A percentile compares a stretch with the other conserved stretches of the same genome.
Evolutionary conservation across 1,284 basidiomycete species (phyloP).

Genomic region (Sporisorium iseilematis-ciliati): DNA sequence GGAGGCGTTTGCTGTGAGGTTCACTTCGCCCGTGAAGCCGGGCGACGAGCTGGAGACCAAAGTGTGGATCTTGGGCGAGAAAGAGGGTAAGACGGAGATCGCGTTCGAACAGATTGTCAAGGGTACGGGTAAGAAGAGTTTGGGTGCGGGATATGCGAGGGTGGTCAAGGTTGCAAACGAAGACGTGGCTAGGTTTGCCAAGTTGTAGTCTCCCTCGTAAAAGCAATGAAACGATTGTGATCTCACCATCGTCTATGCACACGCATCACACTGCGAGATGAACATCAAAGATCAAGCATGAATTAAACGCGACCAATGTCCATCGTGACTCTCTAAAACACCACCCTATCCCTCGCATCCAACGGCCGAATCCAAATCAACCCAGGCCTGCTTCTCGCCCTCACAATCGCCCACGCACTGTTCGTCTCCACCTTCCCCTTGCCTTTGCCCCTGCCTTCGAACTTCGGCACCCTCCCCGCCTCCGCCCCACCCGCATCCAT

Average conservation of each 20-base stretch:
- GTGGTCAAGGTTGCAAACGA: conserved; percentile 41
- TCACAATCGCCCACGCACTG: conserved; percentile 55
- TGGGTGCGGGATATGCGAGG: conserved; percentile 56
- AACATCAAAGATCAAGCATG: neutral
- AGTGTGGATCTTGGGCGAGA: conserved; percentile 58
- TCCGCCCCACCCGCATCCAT: conserved; percentile 43
- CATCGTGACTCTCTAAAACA: conserved; percentile 16
- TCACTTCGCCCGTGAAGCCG: conserved; percentile 61
- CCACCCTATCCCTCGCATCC: conserved; percentile 49
- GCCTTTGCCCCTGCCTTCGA: conserved; percentile 27
- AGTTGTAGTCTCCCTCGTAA: conserved; percentile 14
- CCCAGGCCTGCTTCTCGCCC: conserved; percentile 60
- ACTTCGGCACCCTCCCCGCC: conserved; percentile 17
- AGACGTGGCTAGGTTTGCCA: conserved; percentile 29
- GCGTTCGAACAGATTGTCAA: conserved; percentile 61
- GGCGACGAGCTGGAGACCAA: conserved; percentile 60
- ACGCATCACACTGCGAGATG: neutral
- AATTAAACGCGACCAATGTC: neutral
- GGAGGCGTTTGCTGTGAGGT: conserved; percentile 51
- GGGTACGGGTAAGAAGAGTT: conserved; percentile 56
- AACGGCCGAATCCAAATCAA: conserved; percentile 61
- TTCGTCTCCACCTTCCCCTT: conserved; percentile 49
- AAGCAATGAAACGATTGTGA: neutral
- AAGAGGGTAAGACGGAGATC: conserved; percentile 45
- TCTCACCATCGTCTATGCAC: neutral